These are phyloP conservation scores for Sequoiadendron giganteum DNA, from an alignment of 75 land plant genomes.

Conservation along the genomic window DNA sequence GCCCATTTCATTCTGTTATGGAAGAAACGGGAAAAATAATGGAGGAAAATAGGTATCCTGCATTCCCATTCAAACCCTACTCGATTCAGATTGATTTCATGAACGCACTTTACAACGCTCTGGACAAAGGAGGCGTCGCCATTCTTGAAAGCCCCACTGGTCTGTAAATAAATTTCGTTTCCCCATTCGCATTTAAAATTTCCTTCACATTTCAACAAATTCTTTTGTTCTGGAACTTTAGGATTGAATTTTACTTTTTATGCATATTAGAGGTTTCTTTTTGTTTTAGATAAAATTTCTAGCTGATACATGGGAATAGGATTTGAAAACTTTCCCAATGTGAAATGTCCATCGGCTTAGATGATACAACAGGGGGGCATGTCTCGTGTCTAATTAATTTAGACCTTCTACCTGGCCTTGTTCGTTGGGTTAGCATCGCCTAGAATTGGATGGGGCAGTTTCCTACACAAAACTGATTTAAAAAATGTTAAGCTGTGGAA, in stretches of 20 bases:
- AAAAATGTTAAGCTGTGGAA: no score
- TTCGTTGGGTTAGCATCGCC: no score
- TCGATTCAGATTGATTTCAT: constrained; percentile 86
- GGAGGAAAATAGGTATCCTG: constrained; percentile 53
- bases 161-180: constrained; percentile 8
- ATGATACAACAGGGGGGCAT: no score
- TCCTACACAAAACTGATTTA: no score
- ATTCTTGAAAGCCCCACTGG: constrained; percentile 99
- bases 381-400: no score
- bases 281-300: neutral
- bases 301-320: neutral
- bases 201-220: neutral
- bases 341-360: no score
- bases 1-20: neutral
- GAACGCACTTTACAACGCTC: constrained; percentile 68
- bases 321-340: neutral
- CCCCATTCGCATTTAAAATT: neutral
- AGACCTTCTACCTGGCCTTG: no score
- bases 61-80: constrained; percentile 91
- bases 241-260: neutral
- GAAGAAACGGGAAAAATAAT: neutral
- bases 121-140: constrained; percentile 84
- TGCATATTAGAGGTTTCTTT: neutral
- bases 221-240: neutral
- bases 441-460: no score